phyloP scores from a whole-genome alignment of 2,329 filamentous ascomycete genomes.

The Monilinia fructigena region DNA sequence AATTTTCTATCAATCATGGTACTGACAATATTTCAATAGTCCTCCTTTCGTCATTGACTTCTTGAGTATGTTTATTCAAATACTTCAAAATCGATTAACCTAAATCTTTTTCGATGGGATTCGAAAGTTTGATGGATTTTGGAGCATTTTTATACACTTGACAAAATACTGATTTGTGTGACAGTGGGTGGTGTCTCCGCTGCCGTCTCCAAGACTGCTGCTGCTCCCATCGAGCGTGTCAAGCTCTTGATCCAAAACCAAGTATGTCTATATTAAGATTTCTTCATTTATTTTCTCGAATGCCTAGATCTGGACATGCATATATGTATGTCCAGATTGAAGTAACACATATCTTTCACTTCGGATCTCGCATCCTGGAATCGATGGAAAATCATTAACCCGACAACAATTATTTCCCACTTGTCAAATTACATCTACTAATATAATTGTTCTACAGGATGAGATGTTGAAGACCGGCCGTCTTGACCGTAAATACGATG shows the following conservation, averaged over 20 bases:
- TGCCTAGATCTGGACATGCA: constrained; percentile 28
- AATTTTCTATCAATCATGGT: constrained; percentile 23
- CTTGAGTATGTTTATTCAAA: constrained; percentile 74
- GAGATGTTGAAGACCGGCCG: constrained; percentile 99
- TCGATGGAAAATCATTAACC: constrained; percentile 8
- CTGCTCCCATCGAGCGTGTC: constrained; percentile 99
- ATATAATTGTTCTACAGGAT: constrained; percentile 62
- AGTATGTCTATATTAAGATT: constrained; percentile 57
- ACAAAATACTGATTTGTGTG: constrained; percentile 37
- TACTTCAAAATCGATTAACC: constrained; percentile 22
- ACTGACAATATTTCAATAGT: constrained; percentile 47
- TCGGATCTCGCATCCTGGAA: not conserved
- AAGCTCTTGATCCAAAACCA: constrained; percentile 99
- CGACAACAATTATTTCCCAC: not conserved
- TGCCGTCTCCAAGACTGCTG: constrained; percentile 99
- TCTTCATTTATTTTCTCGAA: constrained; percentile 20
- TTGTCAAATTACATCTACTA: constrained; percentile 25
- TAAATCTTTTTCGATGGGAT: constrained; percentile 25
- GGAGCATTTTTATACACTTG: not conserved
- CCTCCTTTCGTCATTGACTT: constrained; percentile 92
- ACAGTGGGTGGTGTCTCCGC: constrained; percentile 99
- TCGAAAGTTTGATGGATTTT: constrained; percentile 23
- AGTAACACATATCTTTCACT: constrained; percentile 9
- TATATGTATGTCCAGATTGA: not conserved
- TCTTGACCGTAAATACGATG: constrained; percentile 95